Percentiles rank a stretch among this genome's conserved stretches.
These are phyloP conservation scores for Globisporangium megalacanthum DNA, from an alignment of 352 stramenopile genomes.

Conservation along the genomic window DNA sequence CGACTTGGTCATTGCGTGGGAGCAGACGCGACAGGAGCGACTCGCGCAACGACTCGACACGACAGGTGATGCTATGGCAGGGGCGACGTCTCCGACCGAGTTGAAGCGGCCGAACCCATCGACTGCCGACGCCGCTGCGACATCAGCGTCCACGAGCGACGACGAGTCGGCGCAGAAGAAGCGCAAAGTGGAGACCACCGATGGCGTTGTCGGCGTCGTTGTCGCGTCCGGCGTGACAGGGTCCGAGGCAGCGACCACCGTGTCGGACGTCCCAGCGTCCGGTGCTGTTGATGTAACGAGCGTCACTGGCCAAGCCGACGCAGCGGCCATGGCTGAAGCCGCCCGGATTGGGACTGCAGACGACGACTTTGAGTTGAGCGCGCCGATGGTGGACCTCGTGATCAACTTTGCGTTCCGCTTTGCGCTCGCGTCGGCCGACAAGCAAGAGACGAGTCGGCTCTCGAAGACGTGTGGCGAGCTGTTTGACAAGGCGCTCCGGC, in stretches of 20 bases:
- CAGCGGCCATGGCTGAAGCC: constrained; percentile 9
- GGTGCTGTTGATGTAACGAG: background rate
- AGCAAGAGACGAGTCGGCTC: constrained; percentile 82
- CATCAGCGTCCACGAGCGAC: background rate
- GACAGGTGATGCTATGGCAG: background rate
- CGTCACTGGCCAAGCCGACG: constrained; percentile 1
- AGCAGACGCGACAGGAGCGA: constrained; percentile 80
- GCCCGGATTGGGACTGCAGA: constrained; percentile 33
- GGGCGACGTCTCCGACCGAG: background rate
- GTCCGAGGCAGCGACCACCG: background rate
- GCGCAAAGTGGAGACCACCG: constrained; percentile 31
- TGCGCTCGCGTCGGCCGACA: constrained; percentile 83
- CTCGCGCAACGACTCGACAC: constrained; percentile 19
- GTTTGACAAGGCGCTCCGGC: constrained; percentile 79
- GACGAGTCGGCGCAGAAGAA: constrained; percentile 28
- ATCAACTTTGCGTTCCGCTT: constrained; percentile 91
- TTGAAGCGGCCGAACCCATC: constrained; percentile 13
- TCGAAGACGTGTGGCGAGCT: constrained; percentile 87
- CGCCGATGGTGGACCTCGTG: constrained; percentile 87
- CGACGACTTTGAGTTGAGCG: constrained; percentile 85
- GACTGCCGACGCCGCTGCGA: background rate
- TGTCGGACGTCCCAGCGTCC: background rate
- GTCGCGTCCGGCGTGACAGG: background rate
- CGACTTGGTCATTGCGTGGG: constrained; percentile 96
- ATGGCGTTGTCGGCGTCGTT: constrained; percentile 13